Percentiles rank a stretch among this genome's conserved stretches.
These are phyloP conservation scores for Linnemannia schmuckeri DNA, from an alignment of 192 early-diverging fungal genomes.

Conservation along the genomic window DNA sequence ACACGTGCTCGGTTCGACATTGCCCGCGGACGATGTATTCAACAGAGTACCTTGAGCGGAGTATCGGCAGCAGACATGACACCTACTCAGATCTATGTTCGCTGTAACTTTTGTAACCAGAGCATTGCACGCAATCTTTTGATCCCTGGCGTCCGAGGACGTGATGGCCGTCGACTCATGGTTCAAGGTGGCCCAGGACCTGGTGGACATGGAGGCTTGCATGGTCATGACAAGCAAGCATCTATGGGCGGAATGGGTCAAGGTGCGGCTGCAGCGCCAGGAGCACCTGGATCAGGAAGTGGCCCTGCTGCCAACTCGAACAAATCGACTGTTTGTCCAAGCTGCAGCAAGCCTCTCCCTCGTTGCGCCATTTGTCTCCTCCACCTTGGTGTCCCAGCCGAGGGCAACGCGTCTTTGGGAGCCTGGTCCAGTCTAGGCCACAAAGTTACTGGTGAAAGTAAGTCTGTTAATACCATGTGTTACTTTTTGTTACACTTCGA, in stretches of 20 bases:
- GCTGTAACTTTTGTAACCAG: slow-evolving; percentile 90
- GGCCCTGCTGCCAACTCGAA: slow-evolving; percentile 22
- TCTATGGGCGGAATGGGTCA: slow-evolving; percentile 46
- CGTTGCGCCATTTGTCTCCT: slow-evolving; percentile 76
- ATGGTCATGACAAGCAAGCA: slow-evolving; percentile 50
- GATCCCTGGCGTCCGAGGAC: slow-evolving; percentile 59
- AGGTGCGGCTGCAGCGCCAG: slow-evolving; percentile 21
- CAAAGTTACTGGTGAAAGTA: slow-evolving; percentile 52
- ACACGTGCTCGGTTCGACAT: slow-evolving; percentile 95
- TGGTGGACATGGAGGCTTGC: slow-evolving; percentile 14
- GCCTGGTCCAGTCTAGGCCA: slow-evolving; percentile 52
- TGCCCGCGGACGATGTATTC: slow-evolving; percentile 74
- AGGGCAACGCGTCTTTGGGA: slow-evolving; percentile 54
- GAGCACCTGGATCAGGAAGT: slow-evolving; percentile 19
- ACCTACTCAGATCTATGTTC: slow-evolving; percentile 85
- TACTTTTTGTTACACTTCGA: background rate
- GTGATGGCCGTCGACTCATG: slow-evolving; percentile 64
- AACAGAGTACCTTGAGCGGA: slow-evolving; percentile 59
- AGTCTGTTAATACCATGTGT: background rate
- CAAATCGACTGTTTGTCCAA: slow-evolving; percentile 73
- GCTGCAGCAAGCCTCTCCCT: slow-evolving; percentile 72
- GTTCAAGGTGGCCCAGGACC: slow-evolving; percentile 34
- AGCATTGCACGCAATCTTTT: slow-evolving; percentile 67
- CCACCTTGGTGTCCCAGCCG: slow-evolving; percentile 75
- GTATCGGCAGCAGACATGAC: slow-evolving; percentile 65